Conservation (phyloP, 805 yeast genomes). For the Candida silvicultrix region DNA sequence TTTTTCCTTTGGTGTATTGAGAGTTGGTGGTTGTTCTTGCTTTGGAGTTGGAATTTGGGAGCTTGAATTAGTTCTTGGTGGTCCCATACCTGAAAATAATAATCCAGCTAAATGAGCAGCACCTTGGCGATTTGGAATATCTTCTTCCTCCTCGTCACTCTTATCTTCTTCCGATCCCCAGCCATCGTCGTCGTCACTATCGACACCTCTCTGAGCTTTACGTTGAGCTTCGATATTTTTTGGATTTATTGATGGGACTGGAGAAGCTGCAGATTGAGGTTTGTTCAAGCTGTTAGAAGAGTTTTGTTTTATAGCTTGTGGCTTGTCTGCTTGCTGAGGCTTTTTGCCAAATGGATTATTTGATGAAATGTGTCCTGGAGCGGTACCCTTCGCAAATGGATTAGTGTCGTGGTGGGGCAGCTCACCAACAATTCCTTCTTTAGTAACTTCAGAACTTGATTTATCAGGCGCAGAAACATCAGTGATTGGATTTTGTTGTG, state of each 20-base stretch:
- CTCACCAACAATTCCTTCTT: neutral
- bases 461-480: slow-evolving; percentile 18
- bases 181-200: slow-evolving; percentile 28
- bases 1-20: slow-evolving; percentile 12
- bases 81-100: slow-evolving; percentile 21
- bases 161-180: slow-evolving; percentile 28
- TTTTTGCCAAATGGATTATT: slow-evolving; percentile 55
- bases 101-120: slow-evolving; percentile 24
- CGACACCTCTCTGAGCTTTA: slow-evolving; percentile 54
- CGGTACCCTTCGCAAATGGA: slow-evolving; percentile 17
- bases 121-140: slow-evolving; percentile 23
- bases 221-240: slow-evolving; percentile 64
- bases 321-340: slow-evolving; percentile 12
- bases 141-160: slow-evolving; percentile 26
- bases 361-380: slow-evolving; percentile 18
- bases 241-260: slow-evolving; percentile 37
- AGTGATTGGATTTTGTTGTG: slow-evolving; percentile 3
- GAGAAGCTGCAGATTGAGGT: neutral
- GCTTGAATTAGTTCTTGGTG: slow-evolving; percentile 14
- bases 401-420: slow-evolving; percentile 19
- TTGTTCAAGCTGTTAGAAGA: neutral
- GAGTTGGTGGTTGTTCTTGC: slow-evolving; percentile 7
- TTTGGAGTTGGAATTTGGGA: slow-evolving; percentile 15
- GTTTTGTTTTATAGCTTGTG: slow-evolving; percentile 2
- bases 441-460: slow-evolving; percentile 24